Base-by-base conservation (phyloP, 148 eudicot genomes). In the Vaccinium darrowii region DNA sequence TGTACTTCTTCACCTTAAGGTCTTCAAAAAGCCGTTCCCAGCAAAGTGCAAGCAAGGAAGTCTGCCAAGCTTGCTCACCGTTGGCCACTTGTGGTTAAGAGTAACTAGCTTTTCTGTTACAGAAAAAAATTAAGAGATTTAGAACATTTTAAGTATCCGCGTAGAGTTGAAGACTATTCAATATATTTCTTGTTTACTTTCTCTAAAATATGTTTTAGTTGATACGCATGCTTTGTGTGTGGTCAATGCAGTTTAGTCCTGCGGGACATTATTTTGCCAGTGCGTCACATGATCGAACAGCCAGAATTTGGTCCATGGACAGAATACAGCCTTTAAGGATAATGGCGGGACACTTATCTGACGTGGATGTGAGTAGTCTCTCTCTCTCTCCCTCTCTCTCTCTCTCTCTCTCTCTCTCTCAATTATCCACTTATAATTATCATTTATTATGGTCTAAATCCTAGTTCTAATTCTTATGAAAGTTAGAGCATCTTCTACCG, bases 261-360 rank as follows among this genome's bases (percentile, higher is more conserved):
- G 82, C 87, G 30, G 99, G 99, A 79, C 98, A 97, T 87, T 97
- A 97, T 93, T 97, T 97, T 88, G 99, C 96, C 54, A 95, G 98
- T 88, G 92, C 96, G 78, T 97, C 99, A 76, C 99, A 97, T 90
- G 99, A 97, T 89, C 93, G 99, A 88, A 95, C 99, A 36, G 98
- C 99, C 82, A 95, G 98, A 89, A 84, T 97, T 88, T 97, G 99
- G 98, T 92, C 99, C 80, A 88, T 95, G 93, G 99, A 97, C 88
- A 90, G 94, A 86, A 91, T 93, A 91, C 95, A 97, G 84, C 99
- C 99, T 72, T 86, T 97, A 50, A 94, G 99, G 84, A 97, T 97
- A 81, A 91, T 97, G 98, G 99, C 98, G n/a, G 98, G 99, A 60
- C 99, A 97, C 92, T 92, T 95, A 60, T 97, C 99, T 74, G 99